Base-by-base conservation (phyloP, 2,329 filamentous ascomycete genomes). In the Monosporascus sp. region DNA sequence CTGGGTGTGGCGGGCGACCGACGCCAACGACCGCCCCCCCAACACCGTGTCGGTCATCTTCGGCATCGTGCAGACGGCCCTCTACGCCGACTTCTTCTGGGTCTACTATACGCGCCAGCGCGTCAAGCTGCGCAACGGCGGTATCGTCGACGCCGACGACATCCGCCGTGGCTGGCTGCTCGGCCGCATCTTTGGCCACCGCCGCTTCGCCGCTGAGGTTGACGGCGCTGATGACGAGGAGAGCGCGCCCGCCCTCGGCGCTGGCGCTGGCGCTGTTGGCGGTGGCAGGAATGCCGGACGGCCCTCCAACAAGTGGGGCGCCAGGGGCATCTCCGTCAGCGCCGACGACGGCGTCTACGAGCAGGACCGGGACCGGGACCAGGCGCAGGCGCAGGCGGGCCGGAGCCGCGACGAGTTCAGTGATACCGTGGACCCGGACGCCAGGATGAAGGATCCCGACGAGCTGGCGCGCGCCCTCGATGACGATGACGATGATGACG, bases 41-140 rank as follows among this genome's bases (percentile, higher is more conserved):
- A 86, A 92, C 62, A 78, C 83, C 3, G 82, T 93, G 9, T 86
- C 89, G 7, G 83, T 94, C 66, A 82, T 95, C 56, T 97, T 96
- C 64, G 93, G 93, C 52, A 74, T 95, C 54, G 77, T 97, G 25
- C 93, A 97, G 74, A 97, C 91, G 0, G 85, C 88, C 1, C 82
- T 97, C 44, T 97, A 97, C 70, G 69, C 92, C 61, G 93, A 97
- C 72, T 97, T 97, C 68, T 91, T 90, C 37, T 97, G 92, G 91
- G 91, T 97, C 1, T 97, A 97, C 77, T 97, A 89, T 75, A 89
- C 88, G 11, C 83, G 93, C 58, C 93, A 97, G 74, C 84, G 92
- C 53, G 91, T 97, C 65, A 97, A 97, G 84, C 84, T 97, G 17
- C 83, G 93, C 56, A 86, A 84, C 60, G 93, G 93, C 45, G 90